These are phyloP conservation scores for Colletotrichum liaoningense DNA, from an alignment of 2,329 filamentous ascomycete genomes.

Conservation along the genomic window DNA sequence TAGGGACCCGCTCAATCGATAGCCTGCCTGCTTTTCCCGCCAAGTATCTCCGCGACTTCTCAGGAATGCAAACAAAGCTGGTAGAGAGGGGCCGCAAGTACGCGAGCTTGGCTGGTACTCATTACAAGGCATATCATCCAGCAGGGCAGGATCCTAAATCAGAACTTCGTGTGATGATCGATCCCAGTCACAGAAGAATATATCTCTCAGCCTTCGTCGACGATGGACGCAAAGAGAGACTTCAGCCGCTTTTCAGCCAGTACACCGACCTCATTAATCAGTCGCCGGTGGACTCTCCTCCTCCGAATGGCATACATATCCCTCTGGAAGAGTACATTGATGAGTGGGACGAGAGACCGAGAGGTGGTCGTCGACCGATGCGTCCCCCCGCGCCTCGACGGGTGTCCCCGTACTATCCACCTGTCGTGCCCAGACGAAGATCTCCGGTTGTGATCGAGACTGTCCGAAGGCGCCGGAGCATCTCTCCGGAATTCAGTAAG, in stretches of 20 bases:
- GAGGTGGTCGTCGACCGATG: neutral
- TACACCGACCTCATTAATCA: constrained; percentile 35
- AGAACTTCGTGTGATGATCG: constrained; percentile 26
- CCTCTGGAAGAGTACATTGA: neutral
- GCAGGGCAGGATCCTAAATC: constrained; percentile 27
- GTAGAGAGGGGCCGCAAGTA: constrained; percentile 56
- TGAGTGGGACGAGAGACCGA: neutral
- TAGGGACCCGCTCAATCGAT: constrained; percentile 55
- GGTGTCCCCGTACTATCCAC: neutral
- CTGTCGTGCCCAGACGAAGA: neutral
- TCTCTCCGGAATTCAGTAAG: neutral
- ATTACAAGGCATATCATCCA: constrained; percentile 57
- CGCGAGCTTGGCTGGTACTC: constrained; percentile 55
- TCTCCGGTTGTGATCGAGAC: neutral
- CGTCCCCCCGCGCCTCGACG: neutral
- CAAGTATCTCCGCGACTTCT: constrained; percentile 53
- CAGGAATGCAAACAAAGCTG: constrained; percentile 46
- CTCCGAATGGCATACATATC: constrained; percentile 10
- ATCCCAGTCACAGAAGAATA: neutral
- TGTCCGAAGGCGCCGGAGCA: neutral
- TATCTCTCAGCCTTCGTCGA: neutral
- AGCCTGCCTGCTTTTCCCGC: constrained; percentile 56
- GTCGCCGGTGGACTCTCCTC: constrained; percentile 30
- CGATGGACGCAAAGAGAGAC: neutral
- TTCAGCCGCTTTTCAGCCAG: neutral